Conservation (phyloP, 2,329 filamentous ascomycete species). For the Seiridium unicorne region DNA sequence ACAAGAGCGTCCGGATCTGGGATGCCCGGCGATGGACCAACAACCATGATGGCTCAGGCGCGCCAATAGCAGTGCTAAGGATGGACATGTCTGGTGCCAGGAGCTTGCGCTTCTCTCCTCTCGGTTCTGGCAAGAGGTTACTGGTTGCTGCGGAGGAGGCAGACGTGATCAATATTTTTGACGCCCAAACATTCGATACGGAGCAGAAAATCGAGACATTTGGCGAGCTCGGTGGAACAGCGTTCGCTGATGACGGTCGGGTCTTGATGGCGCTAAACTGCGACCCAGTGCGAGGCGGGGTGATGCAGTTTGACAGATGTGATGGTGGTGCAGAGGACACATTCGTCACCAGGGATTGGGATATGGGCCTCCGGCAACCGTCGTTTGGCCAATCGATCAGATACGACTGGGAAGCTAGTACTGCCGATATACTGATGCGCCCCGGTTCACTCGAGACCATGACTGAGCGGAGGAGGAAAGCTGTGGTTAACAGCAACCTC, state of each 20-base stretch:
- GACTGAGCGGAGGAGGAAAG: constrained; percentile 24
- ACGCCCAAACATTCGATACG: constrained; percentile 61
- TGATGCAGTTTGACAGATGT: constrained; percentile 60
- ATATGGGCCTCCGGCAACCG: constrained; percentile 8
- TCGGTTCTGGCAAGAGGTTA: constrained; percentile 64
- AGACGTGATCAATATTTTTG: constrained; percentile 70
- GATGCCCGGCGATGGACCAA: constrained; percentile 68
- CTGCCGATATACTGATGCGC: constrained; percentile 18
- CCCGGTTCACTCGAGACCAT: constrained; percentile 21
- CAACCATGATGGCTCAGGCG: constrained; percentile 45
- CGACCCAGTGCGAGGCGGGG: constrained; percentile 64
- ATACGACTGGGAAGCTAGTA: constrained; percentile 26
- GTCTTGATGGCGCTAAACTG: constrained; percentile 68
- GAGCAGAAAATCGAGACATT: constrained; percentile 73
- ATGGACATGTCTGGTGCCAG: constrained; percentile 69
- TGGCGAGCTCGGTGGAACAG: constrained; percentile 69
- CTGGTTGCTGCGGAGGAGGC: constrained; percentile 75
- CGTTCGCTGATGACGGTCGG: constrained; percentile 65
- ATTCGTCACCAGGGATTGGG: constrained; percentile 16
- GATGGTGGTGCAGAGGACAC: constrained; percentile 33
- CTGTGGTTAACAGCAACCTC: constrained; percentile 19
- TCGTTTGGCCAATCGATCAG: constrained; percentile 13
- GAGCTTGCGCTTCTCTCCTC: constrained; percentile 69
- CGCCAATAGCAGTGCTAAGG: constrained; percentile 53
- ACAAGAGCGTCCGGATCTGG: constrained; percentile 71